Percentiles rank a stretch among this genome's conserved stretches.
phyloP scores from a whole-genome alignment of 2,329 filamentous ascomycete species.

The Escovopsis sp. region DNA sequence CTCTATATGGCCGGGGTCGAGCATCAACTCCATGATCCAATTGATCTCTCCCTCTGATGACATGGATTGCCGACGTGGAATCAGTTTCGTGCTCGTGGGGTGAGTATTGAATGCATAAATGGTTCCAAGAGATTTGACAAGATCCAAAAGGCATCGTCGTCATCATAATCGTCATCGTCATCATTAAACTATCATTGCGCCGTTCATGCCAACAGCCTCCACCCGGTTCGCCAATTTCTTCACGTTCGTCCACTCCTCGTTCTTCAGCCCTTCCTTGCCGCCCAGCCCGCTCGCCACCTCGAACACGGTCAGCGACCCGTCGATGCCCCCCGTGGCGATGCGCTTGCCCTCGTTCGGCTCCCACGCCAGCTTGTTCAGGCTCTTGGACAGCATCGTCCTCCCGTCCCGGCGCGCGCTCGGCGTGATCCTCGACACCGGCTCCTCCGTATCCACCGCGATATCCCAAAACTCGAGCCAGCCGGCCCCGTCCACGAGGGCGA shows the following conservation, averaged over 20 bases:
- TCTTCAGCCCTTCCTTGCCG: conserved; percentile 67
- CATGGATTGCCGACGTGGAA: no score
- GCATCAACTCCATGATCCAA: no score
- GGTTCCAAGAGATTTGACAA: not conserved
- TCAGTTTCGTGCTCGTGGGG: no score
- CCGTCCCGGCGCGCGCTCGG: conserved; percentile 53
- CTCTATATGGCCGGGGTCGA: no score
- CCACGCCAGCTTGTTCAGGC: conserved; percentile 90
- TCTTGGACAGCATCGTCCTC: conserved; percentile 60
- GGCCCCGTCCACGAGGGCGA: conserved; percentile 85
- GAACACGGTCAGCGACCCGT: conserved; percentile 81
- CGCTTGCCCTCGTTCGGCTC: conserved; percentile 78
- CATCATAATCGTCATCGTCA: not conserved
- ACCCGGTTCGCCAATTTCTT: conserved; percentile 75
- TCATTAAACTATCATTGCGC: conserved; percentile 26
- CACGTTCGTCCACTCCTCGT: conserved; percentile 84
- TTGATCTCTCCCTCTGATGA: no score
- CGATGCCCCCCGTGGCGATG: conserved; percentile 80
- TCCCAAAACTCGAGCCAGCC: conserved; percentile 94
- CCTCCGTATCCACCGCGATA: conserved; percentile 79
- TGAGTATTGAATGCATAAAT: no score
- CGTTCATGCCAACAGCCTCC: conserved; percentile 45
- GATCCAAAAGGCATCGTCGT: not conserved
- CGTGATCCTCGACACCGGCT: conserved; percentile 68
- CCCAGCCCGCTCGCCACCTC: conserved; percentile 75